These are phyloP conservation scores for Stenocarpella maydis DNA, from an alignment of 2,329 filamentous ascomycete species.

Conservation along the genomic window DNA sequence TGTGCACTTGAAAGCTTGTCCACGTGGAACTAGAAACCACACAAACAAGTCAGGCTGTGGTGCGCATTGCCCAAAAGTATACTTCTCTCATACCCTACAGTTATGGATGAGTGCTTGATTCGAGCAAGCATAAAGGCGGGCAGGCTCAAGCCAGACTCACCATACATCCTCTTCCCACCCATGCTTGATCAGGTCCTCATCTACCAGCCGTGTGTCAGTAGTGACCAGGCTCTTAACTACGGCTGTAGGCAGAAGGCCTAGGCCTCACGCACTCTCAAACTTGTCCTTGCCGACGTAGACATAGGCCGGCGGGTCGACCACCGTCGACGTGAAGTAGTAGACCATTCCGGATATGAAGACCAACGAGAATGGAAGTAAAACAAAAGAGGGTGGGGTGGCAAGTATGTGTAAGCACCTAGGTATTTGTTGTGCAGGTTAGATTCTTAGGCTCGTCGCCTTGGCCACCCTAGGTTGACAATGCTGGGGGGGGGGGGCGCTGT, in stretches of 20 bases:
- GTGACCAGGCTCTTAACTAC: slow-evolving; percentile 32
- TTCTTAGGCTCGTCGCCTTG: neutral
- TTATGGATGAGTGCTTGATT: slow-evolving; percentile 20
- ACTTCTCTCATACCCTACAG: slow-evolving; percentile 44
- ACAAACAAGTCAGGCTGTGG: slow-evolving; percentile 18
- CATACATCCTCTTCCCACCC: slow-evolving; percentile 97
- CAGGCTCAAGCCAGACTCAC: slow-evolving; percentile 54
- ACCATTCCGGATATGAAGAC: slow-evolving; percentile 69
- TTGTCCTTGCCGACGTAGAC: slow-evolving; percentile 99
- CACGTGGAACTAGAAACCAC: slow-evolving; percentile 78
- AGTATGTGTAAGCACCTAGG: neutral
- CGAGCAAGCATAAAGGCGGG: no score
- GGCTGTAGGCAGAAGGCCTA: neutral
- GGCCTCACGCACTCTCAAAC: slow-evolving; percentile 80
- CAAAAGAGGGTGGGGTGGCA: neutral
- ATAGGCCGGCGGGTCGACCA: slow-evolving; percentile 81
- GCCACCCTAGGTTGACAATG: neutral
- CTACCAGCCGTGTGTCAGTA: slow-evolving; percentile 55
- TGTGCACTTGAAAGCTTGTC: slow-evolving; percentile 97
- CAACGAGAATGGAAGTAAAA: neutral
- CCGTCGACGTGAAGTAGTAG: slow-evolving; percentile 91
- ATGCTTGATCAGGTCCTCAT: slow-evolving; percentile 94
- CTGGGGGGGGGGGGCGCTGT: no score
- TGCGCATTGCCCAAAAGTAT: neutral
- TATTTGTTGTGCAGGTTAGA: no score